Evolutionary conservation across 23 red algal species (phyloP), one percentile per base, ranked within the genome.

Genomic region (Gracilaria domingensis): DNA sequence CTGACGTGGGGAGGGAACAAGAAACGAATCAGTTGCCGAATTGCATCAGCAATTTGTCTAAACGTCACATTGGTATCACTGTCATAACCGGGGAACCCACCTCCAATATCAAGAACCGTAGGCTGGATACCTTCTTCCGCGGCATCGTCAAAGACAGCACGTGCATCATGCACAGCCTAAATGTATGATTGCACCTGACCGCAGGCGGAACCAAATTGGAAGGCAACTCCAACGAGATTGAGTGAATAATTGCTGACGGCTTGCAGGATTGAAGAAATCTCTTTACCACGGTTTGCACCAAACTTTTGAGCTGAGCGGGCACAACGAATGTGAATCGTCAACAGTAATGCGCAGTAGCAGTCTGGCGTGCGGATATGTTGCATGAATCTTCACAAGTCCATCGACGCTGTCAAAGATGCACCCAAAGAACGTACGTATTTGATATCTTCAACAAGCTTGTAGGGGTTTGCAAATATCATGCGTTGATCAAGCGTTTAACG

Each of bases 401-500:
- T 94, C 91, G 17, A 86, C 76, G 58, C 85, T 79, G 86, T 98
- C 96, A 85, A 98, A 95, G 12, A 88, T 95, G 93, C 87, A 17
- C 92, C 96, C 54, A 86, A 12, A 18, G 55, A 45, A 45, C 91
- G 49, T 12, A 82, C 96, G n/a, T n/a, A n/a, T n/a, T n/a, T n/a
- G n/a, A n/a, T n/a, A n/a, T n/a, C n/a, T n/a, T n/a, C n/a, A n/a
- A 75, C 28, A 8, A 67, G 34, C 81, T 98, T 98, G 79, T 82
- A 95, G 9, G 96, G 96, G 67, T 98, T 98, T 12, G 96, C 92
- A 85, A 93, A 98, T 18, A 98, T 83, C 8, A 98, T 92, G 24
- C 95, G 84, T 45, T 90, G 45, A 24, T 39, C 4, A 0, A 90
- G 8, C 47, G 26, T 53, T 33, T 36, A 28, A 30, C 81, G 35